Percentiles rank a stretch among this genome's conserved stretches.
Evolutionary conservation across 1,139 yeast species (phyloP).

Genomic region (Lodderomyces jiufengensis): DNA sequence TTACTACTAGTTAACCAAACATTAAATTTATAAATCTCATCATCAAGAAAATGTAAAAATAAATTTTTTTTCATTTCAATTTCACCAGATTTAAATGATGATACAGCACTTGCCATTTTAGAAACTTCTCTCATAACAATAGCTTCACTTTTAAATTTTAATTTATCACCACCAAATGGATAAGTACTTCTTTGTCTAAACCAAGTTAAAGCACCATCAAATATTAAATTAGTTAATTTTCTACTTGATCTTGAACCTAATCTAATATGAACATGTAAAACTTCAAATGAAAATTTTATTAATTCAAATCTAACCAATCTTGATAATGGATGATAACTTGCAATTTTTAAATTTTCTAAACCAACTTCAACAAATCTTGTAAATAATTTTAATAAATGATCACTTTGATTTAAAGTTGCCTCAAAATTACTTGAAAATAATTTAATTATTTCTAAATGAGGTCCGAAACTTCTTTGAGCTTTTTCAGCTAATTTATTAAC

Average conservation of each 20-base stretch:
- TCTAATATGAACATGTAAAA: constrained; percentile 53
- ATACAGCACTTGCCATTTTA: constrained; percentile 23
- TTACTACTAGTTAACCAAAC: constrained; percentile 78
- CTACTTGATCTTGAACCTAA: constrained; percentile 45
- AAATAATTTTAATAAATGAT: constrained; percentile 65
- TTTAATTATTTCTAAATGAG: constrained; percentile 67
- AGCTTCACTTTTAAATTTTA: constrained; percentile 69
- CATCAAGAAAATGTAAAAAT: constrained; percentile 61
- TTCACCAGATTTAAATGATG: constrained; percentile 20
- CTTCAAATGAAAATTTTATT: constrained; percentile 62
- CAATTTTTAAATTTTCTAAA: constrained; percentile 49
- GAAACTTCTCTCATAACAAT: constrained; percentile 55
- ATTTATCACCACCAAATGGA: constrained; percentile 82
- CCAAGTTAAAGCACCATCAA: constrained; percentile 77
- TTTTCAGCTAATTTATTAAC: constrained; percentile 51
- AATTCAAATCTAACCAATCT: constrained; percentile 73
- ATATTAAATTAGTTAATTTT: constrained; percentile 47
- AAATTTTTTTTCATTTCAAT: constrained; percentile 48
- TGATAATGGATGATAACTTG: constrained; percentile 81
- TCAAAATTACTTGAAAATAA: constrained; percentile 80
- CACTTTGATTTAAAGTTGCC: constrained; percentile 72
- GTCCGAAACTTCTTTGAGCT: constrained; percentile 56
- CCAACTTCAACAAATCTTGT: constrained; percentile 62
- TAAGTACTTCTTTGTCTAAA: constrained; percentile 60
- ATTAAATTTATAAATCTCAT: constrained; percentile 67